phyloP scores from a whole-genome alignment of 2,329 filamentous ascomycete species.

The Phaeophleospora eucalypticola region DNA sequence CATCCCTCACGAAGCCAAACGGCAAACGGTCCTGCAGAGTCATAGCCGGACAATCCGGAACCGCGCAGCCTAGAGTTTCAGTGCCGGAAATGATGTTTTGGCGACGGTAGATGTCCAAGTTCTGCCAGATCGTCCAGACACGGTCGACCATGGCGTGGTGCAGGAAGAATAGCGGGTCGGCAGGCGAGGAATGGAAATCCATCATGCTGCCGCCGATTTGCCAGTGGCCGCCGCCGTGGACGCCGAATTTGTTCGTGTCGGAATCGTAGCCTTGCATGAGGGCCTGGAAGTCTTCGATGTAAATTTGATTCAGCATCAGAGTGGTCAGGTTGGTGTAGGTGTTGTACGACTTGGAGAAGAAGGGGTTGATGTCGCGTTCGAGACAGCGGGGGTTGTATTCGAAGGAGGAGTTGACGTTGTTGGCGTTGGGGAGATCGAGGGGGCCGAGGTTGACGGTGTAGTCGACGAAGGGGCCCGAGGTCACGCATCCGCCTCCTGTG shows the following conservation, averaged over 20 bases:
- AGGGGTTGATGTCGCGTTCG: conserved; percentile 22
- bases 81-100: conserved; percentile 41
- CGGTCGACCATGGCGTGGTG: conserved; percentile 46
- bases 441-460: conserved; percentile 32
- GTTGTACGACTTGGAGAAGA: conserved; percentile 19
- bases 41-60: conserved; percentile 42
- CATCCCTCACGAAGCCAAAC: conserved; percentile 29
- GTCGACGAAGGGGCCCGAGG: conserved; percentile 50
- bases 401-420: conserved; percentile 27
- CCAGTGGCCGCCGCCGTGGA: conserved; percentile 47
- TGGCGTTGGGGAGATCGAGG: conserved; percentile 25
- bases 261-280: conserved; percentile 29
- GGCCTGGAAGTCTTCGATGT: conserved; percentile 28
- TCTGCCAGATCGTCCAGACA: conserved; percentile 50
- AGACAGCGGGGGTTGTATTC: conserved; percentile 22
- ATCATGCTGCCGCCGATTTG: conserved; percentile 44
- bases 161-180: conserved; percentile 48
- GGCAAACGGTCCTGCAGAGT: conserved; percentile 43
- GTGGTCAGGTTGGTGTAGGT: conserved; percentile 20
- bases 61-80: conserved; percentile 41
- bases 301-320: conserved; percentile 17
- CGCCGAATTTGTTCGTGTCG: conserved; percentile 29
- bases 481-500: conserved; percentile 55
- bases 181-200: conserved; percentile 45
- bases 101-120: conserved; percentile 38